Percentiles rank a stretch among this genome's conserved stretches.
Conservation (phyloP, 345 rosid species). For the Citrus sp. region DNA sequence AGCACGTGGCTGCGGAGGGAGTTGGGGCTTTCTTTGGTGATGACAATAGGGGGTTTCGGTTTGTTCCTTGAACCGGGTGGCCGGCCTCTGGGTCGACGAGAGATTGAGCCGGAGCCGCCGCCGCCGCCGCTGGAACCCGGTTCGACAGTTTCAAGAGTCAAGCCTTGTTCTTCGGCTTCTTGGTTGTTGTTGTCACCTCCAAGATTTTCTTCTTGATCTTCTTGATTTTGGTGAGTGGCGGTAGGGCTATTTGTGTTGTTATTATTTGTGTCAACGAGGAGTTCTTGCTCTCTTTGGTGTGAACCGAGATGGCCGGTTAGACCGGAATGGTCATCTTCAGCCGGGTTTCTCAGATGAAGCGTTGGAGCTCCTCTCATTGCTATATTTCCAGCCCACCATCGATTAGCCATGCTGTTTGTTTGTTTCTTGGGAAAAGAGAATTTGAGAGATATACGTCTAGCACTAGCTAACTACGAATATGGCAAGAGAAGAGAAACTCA, state of each 20-base stretch:
- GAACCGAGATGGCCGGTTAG: constrained; percentile 34
- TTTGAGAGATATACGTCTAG: too few relatives aligned
- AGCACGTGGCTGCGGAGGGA: constrained; percentile 82
- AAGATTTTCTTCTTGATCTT: constrained; percentile 43
- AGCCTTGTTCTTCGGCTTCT: constrained; percentile 24
- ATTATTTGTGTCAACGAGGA: constrained; percentile 15
- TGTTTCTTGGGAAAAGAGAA: background rate
- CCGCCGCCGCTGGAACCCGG: constrained; percentile 34
- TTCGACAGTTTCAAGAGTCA: constrained; percentile 31
- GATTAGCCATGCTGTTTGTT: constrained; percentile 54
- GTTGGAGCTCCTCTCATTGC: constrained; percentile 60
- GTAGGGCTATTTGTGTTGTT: constrained; percentile 9
- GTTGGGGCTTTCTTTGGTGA: constrained; percentile 86
- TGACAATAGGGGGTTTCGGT: constrained; percentile 63
- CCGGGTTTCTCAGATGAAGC: constrained; percentile 42
- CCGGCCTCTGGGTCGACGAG: constrained; percentile 78
- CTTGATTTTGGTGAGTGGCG: constrained; percentile 33
- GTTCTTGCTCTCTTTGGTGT: constrained; percentile 49
- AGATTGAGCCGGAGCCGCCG: constrained; percentile 30
- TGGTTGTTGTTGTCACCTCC: constrained; percentile 23
- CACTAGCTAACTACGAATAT: too few relatives aligned
- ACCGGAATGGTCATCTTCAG: constrained; percentile 23
- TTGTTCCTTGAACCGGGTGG: constrained; percentile 92
- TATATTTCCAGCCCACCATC: constrained; percentile 82
- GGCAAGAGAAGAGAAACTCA: constrained; percentile 1